Evolutionary conservation across 139 green algal genomes (phyloP), one percentile per base, ranked within the genome.

Genomic region (Coelastrella sp.): DNA sequence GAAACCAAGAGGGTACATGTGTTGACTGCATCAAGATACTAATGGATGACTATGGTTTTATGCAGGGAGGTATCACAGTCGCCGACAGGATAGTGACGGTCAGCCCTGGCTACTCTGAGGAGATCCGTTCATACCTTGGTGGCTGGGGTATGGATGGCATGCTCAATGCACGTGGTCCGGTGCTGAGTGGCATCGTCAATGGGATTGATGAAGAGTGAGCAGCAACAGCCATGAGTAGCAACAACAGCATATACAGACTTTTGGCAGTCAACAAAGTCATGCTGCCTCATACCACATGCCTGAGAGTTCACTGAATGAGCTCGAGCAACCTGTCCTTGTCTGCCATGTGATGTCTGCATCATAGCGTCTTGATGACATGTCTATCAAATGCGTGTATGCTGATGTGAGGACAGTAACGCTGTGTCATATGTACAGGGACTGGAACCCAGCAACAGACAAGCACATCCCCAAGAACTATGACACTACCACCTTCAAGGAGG

Each of bases 21-120:
- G n/a, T n/a, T n/a, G n/a, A n/a, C n/a, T n/a, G n/a, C n/a, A n/a
- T n/a, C n/a, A n/a, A n/a, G n/a, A n/a, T n/a, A n/a, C n/a, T n/a
- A n/a, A n/a, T n/a, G n/a, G n/a, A n/a, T n/a, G n/a, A n/a, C n/a
- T n/a, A n/a, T n/a, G n/a, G n/a, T 57, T 57, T 15, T 35, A 4
- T 67, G 48, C 86, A 95, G 92, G 96, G 86, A 0, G 96, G 94
- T 48, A 93, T 98, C 78, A 92, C 88, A 27, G 93, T 90, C 21
- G 88, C 91, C 1, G 96, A 98, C 81, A 84, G 95, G 21, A 72
- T 98, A 6, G 76, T 98, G 9, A 98, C 96, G 7, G 96, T 98
- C 9, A 91, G 87, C 43, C 88, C 86, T 1, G 96, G 96, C 5
- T 97, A 97, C 64, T 91, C 92, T 0, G 91, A 91, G 67, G 94